These are phyloP conservation scores for Mariannaea sp. DNA, from an alignment of 2,329 filamentous ascomycete genomes.

Conservation along the genomic window DNA sequence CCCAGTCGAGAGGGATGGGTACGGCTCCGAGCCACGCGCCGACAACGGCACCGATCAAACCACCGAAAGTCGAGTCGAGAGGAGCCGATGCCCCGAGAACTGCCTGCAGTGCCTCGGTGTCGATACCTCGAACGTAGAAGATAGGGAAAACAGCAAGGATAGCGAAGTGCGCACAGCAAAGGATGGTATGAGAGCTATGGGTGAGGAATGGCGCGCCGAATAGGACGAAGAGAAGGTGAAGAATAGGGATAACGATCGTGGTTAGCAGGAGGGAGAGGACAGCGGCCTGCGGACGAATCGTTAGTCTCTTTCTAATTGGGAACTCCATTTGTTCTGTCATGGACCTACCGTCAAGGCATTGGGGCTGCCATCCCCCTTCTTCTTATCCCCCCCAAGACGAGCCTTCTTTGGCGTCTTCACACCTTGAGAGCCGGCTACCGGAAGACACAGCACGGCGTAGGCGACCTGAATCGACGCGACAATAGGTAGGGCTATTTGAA, in stretches of 20 bases:
- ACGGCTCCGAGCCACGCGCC: conserved; percentile 94
- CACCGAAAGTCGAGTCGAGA: conserved; percentile 84
- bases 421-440: conserved; percentile 57
- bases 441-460: conserved; percentile 68
- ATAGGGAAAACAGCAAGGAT: conserved; percentile 79
- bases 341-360: conserved; percentile 53
- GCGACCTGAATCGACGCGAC: conserved; percentile 67
- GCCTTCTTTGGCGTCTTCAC: conserved; percentile 52
- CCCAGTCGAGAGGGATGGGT: conserved; percentile 96
- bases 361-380: conserved; percentile 53
- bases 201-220: conserved; percentile 91
- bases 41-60: conserved; percentile 73
- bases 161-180: conserved; percentile 81
- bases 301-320: conserved; percentile 23
- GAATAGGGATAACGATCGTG: conserved; percentile 67
- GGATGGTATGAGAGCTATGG: conserved; percentile 75
- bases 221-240: conserved; percentile 73
- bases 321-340: not conserved
- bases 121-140: conserved; percentile 84
- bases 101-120: conserved; percentile 70
- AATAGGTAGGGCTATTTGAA: conserved; percentile 64
- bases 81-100: conserved; percentile 71
- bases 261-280: conserved; percentile 62
- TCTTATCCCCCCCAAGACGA: conserved; percentile 59
- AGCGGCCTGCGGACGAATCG: conserved; percentile 45